phyloP scores from a whole-genome alignment of 768 basidiomycete species.

The Boletus vinaceobasis region DNA sequence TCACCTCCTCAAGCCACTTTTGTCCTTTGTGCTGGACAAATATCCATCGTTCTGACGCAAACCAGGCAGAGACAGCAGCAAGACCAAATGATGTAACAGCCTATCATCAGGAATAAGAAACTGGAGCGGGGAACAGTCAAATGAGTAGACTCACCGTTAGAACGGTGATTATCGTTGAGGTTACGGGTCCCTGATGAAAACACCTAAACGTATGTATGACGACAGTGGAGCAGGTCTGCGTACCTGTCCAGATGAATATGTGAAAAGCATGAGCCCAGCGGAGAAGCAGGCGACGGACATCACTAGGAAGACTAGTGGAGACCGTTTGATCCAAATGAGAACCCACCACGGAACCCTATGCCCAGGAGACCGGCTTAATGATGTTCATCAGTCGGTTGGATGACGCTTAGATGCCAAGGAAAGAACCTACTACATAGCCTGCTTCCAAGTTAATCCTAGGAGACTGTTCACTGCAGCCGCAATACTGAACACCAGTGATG shows the following conservation, averaged over 20 bases:
- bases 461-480: constrained; percentile 53
- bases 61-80: constrained; percentile 52
- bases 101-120: constrained; percentile 16
- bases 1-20: constrained; percentile 50
- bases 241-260: constrained; percentile 72
- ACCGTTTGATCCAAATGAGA: constrained; percentile 81
- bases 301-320: constrained; percentile 79
- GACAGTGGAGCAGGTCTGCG: constrained; percentile 24
- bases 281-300: constrained; percentile 83
- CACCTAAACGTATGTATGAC: constrained; percentile 14
- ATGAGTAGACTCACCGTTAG: constrained; percentile 46
- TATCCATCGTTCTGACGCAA: constrained; percentile 49
- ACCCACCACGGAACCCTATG: constrained; percentile 59
- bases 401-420: constrained; percentile 4
- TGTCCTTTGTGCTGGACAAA: constrained; percentile 47
- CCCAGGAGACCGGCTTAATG: constrained; percentile 47
- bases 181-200: constrained; percentile 47
- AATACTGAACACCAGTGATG: constrained; percentile 52
- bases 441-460: constrained; percentile 53
- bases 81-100: constrained; percentile 42
- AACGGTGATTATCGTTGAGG: constrained; percentile 70
- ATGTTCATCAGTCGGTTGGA: constrained; percentile 17
- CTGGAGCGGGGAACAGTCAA: neutral
- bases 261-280: constrained; percentile 70
- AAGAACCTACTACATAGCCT: constrained; percentile 51